phyloP scores from a whole-genome alignment of 305 asterid species.

The Petunia hybrid region DNA sequence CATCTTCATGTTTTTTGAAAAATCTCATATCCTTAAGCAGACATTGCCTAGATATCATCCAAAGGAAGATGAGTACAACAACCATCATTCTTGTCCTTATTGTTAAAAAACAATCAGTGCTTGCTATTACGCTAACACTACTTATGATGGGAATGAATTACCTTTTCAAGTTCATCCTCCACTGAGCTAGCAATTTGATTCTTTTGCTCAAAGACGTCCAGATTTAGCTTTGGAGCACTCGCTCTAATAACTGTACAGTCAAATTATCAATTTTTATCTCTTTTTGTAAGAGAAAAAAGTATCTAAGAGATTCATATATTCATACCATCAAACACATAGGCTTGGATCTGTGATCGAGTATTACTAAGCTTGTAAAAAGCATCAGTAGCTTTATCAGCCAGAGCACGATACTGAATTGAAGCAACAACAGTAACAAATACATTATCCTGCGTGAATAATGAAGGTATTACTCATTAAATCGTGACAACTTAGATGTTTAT shows the following conservation, averaged over 20 bases:
- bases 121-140: not conserved
- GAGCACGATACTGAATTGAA: constrained; percentile 51
- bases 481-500: not conserved
- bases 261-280: constrained; percentile 2
- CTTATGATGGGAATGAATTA: not conserved
- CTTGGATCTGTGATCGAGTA: constrained; percentile 51
- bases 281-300: not conserved
- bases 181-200: constrained; percentile 52
- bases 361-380: constrained; percentile 55
- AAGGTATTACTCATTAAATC: constrained; percentile 2
- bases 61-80: constrained; percentile 25
- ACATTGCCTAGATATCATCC: constrained; percentile 46
- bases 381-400: constrained; percentile 51
- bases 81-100: no score
- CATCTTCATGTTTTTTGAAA: constrained; percentile 34
- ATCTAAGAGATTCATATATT: not conserved
- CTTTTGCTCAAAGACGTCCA: constrained; percentile 53
- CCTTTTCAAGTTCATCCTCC: constrained; percentile 56
- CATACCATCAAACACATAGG: constrained; percentile 57
- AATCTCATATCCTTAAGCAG: constrained; percentile 52
- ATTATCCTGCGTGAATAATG: constrained; percentile 45
- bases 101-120: no score
- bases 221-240: constrained; percentile 48
- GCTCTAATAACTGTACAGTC: constrained; percentile 48
- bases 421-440: constrained; percentile 55